Evolutionary conservation across 306 rosid species (phyloP), one percentile per base, ranked within the genome.

Genomic region (Fragaria nilgerrensis): DNA sequence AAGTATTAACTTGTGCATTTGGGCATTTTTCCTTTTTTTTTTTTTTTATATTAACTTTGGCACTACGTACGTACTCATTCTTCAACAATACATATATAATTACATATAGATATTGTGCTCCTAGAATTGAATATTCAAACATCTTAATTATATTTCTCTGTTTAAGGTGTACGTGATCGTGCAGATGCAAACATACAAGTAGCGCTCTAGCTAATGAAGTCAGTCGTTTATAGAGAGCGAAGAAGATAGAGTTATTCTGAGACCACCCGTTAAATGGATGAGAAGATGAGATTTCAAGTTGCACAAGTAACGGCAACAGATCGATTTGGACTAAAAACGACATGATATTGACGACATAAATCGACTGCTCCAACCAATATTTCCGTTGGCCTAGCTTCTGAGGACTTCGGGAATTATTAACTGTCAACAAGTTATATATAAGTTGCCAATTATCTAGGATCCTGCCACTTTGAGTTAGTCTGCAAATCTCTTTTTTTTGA

Each of bases 181-280:
- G 34, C 32, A 58, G 29, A 58, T 22, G 34, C 64, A 4, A 3
- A 58, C 64, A 58, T 22, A 11, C 16, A 4, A 22, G 34, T 58
- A 22, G 29, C 64, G 11, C 34, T 53, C 61, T 53, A 20, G 39
- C 7, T 4, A 36, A 20, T 52, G 1, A 17, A 12, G 32, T 36
- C 2, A 67, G 0, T n/a, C 32, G 49, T 53, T 19, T 9, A 5
- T 15, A 27, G 2, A 0, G 2, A 36, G 69, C 13, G 36, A 76
- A 64, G 34, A 49, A 29, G 25, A 19, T 39, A 15, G 37, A 36
- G 39, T 25, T 32, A 27, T 8, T 71, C 61, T 71, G 27, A 37
- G 22, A 74, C 77, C 77, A 76, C 49, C 66, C 48, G 37, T 76
- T 65, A 9, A 14, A 52, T 23, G 79, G 79, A 76, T 76, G 36